These are phyloP conservation scores for Fusarium sp. DNA, from an alignment of 2,329 filamentous ascomycete genomes.

Conservation along the genomic window DNA sequence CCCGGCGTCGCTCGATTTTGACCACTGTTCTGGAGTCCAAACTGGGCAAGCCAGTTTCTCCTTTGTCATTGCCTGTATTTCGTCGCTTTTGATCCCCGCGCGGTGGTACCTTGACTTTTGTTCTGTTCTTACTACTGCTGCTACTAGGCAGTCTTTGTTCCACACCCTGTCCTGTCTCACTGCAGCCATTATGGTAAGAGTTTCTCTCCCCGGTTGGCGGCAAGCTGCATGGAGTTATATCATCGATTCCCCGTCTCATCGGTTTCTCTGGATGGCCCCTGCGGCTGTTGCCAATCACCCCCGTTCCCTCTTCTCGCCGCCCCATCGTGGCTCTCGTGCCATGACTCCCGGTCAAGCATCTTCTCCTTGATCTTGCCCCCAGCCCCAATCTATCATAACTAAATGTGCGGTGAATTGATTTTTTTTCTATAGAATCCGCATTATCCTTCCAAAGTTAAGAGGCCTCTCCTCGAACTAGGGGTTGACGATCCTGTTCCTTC, in stretches of 20 bases:
- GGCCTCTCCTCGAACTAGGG: conserved; percentile 44
- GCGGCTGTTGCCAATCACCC: conserved; percentile 44
- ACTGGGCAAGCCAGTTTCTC: conserved; percentile 45
- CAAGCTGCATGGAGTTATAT: conserved; percentile 60
- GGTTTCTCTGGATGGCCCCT: conserved; percentile 44
- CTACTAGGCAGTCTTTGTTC: conserved; percentile 45
- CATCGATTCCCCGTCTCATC: conserved; percentile 51
- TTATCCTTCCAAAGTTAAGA: conserved; percentile 46
- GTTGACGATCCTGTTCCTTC: conserved; percentile 41
- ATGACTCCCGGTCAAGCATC: conserved; percentile 46
- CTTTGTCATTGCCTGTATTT: conserved; percentile 51
- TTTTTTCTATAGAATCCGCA: conserved; percentile 48
- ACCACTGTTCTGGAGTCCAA: conserved; percentile 44
- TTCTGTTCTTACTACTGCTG: conserved; percentile 39
- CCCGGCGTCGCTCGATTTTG: conserved; percentile 47
- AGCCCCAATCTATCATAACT: conserved; percentile 38
- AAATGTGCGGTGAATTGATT: conserved; percentile 56
- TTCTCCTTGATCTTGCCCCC: conserved; percentile 44
- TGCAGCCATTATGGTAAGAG: conserved; percentile 63
- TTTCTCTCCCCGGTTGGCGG: conserved; percentile 54
- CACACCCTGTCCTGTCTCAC: conserved; percentile 51
- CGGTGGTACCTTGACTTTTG: conserved; percentile 52
- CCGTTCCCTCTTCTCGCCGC: conserved; percentile 40
- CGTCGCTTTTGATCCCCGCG: conserved; percentile 51
- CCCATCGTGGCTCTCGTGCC: conserved; percentile 44